Conservation (phyloP, 176 grass and related monocot species). For the Microstegium vimineum region DNA sequence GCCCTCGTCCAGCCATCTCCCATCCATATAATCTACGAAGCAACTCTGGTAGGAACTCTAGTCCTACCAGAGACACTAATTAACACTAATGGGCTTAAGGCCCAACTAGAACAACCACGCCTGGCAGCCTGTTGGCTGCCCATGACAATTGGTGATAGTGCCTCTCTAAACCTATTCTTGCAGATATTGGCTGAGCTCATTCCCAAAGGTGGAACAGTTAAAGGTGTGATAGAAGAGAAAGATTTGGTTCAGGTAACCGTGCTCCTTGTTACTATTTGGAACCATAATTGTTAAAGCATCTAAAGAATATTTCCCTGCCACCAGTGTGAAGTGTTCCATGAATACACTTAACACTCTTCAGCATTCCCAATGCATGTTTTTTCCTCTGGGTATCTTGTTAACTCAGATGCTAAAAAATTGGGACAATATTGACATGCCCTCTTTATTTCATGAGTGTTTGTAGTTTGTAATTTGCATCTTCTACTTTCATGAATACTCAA, state of each 20-base stretch:
- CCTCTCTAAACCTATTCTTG: conserved; percentile 16
- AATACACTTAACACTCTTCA: background rate
- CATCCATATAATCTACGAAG: too few species aligned
- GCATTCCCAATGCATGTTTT: background rate
- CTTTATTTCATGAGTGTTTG: background rate
- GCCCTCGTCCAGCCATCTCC: too few species aligned
- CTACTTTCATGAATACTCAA: background rate
- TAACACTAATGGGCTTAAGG: too few species aligned
- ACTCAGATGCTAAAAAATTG: background rate
- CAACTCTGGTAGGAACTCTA: too few species aligned
- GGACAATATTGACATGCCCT: background rate
- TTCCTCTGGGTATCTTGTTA: background rate
- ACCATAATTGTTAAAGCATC: background rate
- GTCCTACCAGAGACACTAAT: too few species aligned
- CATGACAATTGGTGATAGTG: background rate
- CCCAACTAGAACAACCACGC: too few species aligned
- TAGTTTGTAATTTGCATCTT: background rate
- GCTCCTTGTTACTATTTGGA: conserved; percentile 18
- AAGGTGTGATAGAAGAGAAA: conserved; percentile 79
- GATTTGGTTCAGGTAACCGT: conserved; percentile 86
- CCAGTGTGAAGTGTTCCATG: background rate
- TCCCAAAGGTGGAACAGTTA: conserved; percentile 76
- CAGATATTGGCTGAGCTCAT: conserved; percentile 81
- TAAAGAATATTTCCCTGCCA: background rate
- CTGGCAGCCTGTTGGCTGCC: too few species aligned